Base-by-base conservation (phyloP, 257 asterid genomes). In the Solanum piurae region DNA sequence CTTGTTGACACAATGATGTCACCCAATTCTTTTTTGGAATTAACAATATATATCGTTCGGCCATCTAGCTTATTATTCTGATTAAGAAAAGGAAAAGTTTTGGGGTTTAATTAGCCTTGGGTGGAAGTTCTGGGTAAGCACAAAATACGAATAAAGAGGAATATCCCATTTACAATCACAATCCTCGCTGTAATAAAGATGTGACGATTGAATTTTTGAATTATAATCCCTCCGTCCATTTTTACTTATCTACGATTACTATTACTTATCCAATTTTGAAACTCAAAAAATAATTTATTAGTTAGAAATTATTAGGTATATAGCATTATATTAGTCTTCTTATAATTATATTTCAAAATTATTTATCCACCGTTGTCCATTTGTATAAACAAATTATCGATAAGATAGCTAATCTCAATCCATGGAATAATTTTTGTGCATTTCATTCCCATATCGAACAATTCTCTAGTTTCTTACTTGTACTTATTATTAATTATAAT, bases 231-330 rank as follows among this genome's bases (percentile, higher is more conserved):
- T 10, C 27, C 3, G 6, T 64, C 14, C 8, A 10, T 62, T 23
- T n/a, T 62, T 62, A 9, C 0, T n/a, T 23, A n/a, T 10, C 7
- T 23, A 9, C 0, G 1, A 2, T 23, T 62, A 1, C 5, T 0
- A 3, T 62, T 62, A n/a, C 5, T 10, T 62, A 2, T 62, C 0
- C 4, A 9, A 10, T 62, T n/a, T 16, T 3, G 2, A 9, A 62
- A n/a, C 3, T 62, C 7, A 9, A 62, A 20, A 3, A 20, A 3
- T 2, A 58, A 58, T 3, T 58, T 58, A 20, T 58, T 20, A 58
- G 2, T 58, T 58, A 58, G 5, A 7, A 1, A 58, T 58, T 5
- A 58, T 55, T 55, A 6, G 25, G n/a, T 55, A 55, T 55, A 18
- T 55, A 55, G 4, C 4, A 55, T 55, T 55, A 8, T 20, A 18